Percentiles rank a stretch among this genome's conserved stretches.
Conservation (phyloP, 345 rosid species). For the Eucalyptus sp. region DNA sequence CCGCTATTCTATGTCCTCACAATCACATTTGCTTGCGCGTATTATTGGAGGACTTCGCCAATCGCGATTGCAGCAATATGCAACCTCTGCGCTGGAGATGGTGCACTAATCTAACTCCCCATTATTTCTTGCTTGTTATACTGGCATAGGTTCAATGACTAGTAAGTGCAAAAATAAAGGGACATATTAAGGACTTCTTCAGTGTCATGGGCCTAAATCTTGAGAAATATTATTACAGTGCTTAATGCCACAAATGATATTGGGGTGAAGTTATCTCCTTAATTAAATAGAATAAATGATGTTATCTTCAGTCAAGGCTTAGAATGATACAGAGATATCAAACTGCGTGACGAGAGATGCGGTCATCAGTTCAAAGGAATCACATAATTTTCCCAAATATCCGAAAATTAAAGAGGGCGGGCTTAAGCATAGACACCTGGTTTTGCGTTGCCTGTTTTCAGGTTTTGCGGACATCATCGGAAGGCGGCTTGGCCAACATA, state of each 20-base stretch:
- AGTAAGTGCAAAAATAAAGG: neutral
- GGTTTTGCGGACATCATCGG: conserved; percentile 91
- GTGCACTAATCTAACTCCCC: conserved; percentile 13
- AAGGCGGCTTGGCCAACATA: conserved; percentile 53
- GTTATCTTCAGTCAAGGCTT: neutral
- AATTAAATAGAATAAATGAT: neutral
- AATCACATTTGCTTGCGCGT: conserved; percentile 42
- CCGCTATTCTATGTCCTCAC: conserved; percentile 71
- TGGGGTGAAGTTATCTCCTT: neutral
- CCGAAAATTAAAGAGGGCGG: neutral
- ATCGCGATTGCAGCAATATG: conserved; percentile 65
- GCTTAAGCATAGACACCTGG: neutral
- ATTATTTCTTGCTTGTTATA: neutral
- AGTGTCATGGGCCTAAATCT: neutral
- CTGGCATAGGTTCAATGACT: neutral
- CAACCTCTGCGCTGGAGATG: conserved; percentile 99
- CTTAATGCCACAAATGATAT: neutral
- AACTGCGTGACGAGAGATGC: neutral
- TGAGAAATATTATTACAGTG: neutral
- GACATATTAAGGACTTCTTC: neutral
- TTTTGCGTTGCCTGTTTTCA: conserved; percentile 1
- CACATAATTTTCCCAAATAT: neutral
- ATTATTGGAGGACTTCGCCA: conserved; percentile 85
- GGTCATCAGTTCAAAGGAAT: neutral
- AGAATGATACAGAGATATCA: neutral